Percentiles rank a stretch among this genome's conserved stretches.
These are phyloP conservation scores for Piromyces finnis DNA, from an alignment of 192 early-diverging fungal genomes.

Conservation along the genomic window DNA sequence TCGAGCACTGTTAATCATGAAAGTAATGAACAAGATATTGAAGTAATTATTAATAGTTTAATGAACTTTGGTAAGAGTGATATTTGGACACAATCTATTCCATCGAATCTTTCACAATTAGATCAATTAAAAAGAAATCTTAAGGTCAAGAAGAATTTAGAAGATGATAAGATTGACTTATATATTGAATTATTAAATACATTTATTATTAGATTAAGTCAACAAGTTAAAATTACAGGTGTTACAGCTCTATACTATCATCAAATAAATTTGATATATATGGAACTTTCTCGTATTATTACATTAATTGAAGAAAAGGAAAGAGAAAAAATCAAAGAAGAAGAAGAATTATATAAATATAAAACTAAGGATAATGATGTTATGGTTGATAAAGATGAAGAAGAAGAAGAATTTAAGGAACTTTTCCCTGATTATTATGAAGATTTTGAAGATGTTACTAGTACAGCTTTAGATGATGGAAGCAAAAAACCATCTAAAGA, in stretches of 20 bases:
- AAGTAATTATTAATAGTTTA: not conserved
- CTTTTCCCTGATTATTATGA: slow-evolving; percentile 67
- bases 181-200: not conserved
- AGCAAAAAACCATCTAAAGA: not conserved
- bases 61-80: not conserved
- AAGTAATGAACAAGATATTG: not conserved
- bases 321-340: slow-evolving; percentile 8
- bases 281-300: slow-evolving; percentile 1
- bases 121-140: not conserved
- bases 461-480: slow-evolving; percentile 17
- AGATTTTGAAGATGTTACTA: slow-evolving; percentile 29
- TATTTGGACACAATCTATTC: not conserved
- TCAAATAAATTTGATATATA: not conserved
- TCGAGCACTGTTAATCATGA: slow-evolving; percentile 4
- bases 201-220: not conserved
- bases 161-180: not conserved
- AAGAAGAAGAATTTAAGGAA: slow-evolving; percentile 49
- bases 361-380: slow-evolving; percentile 17
- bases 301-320: not conserved
- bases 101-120: not conserved
- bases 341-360: slow-evolving; percentile 17
- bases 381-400: slow-evolving; percentile 33
- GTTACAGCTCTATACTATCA: not conserved
- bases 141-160: not conserved
- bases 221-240: not conserved